phyloP scores from a whole-genome alignment of 148 eudicot genomes.

The Persicaria maculosa region DNA sequence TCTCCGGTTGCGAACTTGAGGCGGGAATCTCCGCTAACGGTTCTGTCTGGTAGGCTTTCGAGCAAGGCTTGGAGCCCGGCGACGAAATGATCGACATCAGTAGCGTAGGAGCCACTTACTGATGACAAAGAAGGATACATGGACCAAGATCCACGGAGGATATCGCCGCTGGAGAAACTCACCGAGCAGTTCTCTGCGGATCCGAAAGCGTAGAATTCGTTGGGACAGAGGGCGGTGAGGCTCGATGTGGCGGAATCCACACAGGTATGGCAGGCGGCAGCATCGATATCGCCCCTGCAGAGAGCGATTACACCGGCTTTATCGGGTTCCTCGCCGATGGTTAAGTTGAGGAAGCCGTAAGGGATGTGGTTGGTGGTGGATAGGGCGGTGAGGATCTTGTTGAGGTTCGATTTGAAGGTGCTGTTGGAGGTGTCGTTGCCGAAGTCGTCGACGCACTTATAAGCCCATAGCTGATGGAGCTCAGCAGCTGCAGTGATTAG shows the following conservation, averaged over 20 bases:
- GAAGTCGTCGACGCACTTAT: not conserved
- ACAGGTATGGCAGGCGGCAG: conserved; percentile 11
- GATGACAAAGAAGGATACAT: not conserved
- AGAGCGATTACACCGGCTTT: conserved; percentile 20
- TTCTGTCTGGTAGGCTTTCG: not conserved
- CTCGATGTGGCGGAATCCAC: not conserved
- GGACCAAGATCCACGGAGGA: too few species aligned
- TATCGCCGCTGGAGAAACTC: not conserved
- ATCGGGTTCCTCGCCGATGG: conserved; percentile 21
- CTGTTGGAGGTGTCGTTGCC: conserved; percentile 22
- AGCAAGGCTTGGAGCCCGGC: not conserved
- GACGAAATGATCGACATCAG: not conserved
- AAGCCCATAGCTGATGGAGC: not conserved
- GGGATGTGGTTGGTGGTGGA: conserved; percentile 13
- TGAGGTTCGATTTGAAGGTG: conserved; percentile 15
- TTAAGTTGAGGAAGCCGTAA: conserved; percentile 32
- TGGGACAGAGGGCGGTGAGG: conserved; percentile 11
- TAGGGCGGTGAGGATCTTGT: conserved; percentile 11
- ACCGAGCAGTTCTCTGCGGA: conserved; percentile 13
- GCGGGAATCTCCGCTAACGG: conserved; percentile 17
- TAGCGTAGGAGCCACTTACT: not conserved
- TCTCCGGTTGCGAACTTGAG: conserved; percentile 22
- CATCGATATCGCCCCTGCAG: conserved; percentile 14
- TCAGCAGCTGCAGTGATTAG: conserved; percentile 9
- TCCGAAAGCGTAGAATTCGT: conserved; percentile 14